Evolutionary conservation across 148 eudicot species (phyloP), one percentile per base, ranked within the genome.

Genomic region (Persicaria tinctoria): DNA sequence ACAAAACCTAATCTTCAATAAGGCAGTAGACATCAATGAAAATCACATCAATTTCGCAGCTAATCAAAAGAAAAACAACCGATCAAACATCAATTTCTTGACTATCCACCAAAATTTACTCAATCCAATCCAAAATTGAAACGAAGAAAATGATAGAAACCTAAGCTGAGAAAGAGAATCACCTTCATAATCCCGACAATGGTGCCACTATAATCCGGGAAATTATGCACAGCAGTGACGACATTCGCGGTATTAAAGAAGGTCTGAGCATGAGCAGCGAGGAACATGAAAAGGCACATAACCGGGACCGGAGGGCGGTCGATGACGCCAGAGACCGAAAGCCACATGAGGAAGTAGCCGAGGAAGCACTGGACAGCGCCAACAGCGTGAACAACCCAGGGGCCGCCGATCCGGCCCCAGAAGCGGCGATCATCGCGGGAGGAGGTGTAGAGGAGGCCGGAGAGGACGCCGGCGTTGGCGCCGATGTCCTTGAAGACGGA

Each of bases 401-500:
- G 92, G 50, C 95, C 89, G 11, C 84, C 81, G 72, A 70, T 46
- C 48, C 55, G 55, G 3, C 32, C 14, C 74, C 74, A 71, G 2
- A 71, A 71, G 17, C 55, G 38, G 38, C 72, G 51, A 47, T 62
- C 53, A 10, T 53, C 57, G 23, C 68, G 23, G 32, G 69, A 16
- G 53, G 69, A 76, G 73, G 93, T 64, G 87, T 90, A 95, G 9
- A 95, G 90, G 62, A 95, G 57, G 68, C 97, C 98, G 74, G 98
- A 92, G 45, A 95, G 73, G 13, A 90, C 60, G 3, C 98, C 98
- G 75, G 89, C 89, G 86, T 95, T 92, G 27, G 98, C 88, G 49
- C 98, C 97, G 75, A 95, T 90, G 77, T 95, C 98, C 59, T 92
- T 89, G 86, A 95, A 95, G 69, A 95, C 97, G 27, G 97, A 90